A percentile compares a stretch with the other conserved stretches of the same genome.
Evolutionary conservation across 805 yeast genomes (phyloP).

Genomic region (Yarrowia porcina): DNA sequence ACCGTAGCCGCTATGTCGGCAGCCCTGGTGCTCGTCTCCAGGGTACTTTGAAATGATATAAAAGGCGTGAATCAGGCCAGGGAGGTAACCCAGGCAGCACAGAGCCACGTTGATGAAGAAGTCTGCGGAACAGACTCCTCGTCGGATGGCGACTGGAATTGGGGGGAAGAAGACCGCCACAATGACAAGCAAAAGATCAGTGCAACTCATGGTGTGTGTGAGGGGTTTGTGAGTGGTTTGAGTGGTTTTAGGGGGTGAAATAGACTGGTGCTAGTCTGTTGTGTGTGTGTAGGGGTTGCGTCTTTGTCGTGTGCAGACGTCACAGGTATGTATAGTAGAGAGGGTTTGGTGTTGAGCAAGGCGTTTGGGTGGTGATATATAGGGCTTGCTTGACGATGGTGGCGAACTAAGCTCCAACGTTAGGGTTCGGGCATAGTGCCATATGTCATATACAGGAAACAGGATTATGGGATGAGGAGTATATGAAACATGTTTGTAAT

Average conservation of each 20-base stretch:
- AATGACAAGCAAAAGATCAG: conserved; percentile 65
- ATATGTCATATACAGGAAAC: too few species aligned
- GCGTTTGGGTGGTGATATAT: not conserved
- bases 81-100: conserved; percentile 67
- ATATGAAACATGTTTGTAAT: too few species aligned
- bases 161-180: conserved; percentile 76
- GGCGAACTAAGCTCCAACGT: not conserved
- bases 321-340: not conserved
- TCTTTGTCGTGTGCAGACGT: not conserved
- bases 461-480: too few species aligned
- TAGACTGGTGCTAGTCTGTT: not conserved
- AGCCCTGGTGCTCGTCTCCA: conserved; percentile 27
- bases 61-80: conserved; percentile 75
- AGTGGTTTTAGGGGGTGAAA: not conserved
- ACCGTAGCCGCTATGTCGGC: not conserved
- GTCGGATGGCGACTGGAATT: conserved; percentile 67
- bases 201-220: conserved; percentile 30
- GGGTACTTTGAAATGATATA: conserved; percentile 77
- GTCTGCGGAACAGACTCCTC: conserved; percentile 72
- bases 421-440: not conserved
- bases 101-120: conserved; percentile 64
- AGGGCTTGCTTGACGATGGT: not conserved
- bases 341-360: not conserved
- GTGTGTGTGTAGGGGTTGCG: not conserved
- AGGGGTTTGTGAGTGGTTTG: not conserved